phyloP scores from a whole-genome alignment of 1,284 basidiomycete species.

The Sanghuangporus weigelae region DNA sequence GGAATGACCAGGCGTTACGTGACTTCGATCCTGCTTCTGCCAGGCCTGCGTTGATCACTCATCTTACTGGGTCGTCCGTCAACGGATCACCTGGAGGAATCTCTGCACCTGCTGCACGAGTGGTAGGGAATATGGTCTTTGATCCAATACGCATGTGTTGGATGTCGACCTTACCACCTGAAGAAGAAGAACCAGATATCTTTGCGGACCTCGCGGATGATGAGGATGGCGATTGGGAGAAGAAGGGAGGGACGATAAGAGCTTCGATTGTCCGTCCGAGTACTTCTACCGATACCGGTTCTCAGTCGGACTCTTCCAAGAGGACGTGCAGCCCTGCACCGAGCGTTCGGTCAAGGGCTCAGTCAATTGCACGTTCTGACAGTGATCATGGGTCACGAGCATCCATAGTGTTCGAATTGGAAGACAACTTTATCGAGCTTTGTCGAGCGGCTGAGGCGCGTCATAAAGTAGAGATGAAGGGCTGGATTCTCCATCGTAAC shows the following conservation, averaged over 20 bases:
- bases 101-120: constrained; percentile 71
- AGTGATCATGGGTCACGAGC: constrained; percentile 72
- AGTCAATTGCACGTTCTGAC: constrained; percentile 26
- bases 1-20: constrained; percentile 85
- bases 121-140: constrained; percentile 97
- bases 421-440: constrained; percentile 63
- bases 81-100: constrained; percentile 71
- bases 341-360: constrained; percentile 39
- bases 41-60: constrained; percentile 93
- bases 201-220: constrained; percentile 88
- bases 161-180: constrained; percentile 78
- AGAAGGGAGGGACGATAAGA: constrained; percentile 73
- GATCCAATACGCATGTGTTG: constrained; percentile 93
- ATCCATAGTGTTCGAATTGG: constrained; percentile 68
- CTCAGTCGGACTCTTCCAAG: constrained; percentile 31
- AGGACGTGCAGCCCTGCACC: constrained; percentile 54
- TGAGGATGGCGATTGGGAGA: constrained; percentile 66
- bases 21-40: constrained; percentile 88
- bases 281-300: constrained; percentile 31
- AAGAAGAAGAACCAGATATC: constrained; percentile 90
- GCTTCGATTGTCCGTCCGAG: constrained; percentile 36
- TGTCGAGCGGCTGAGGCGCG: constrained; percentile 75
- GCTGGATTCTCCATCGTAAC: constrained; percentile 58
- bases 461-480: constrained; percentile 76
- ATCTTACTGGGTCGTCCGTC: constrained; percentile 75